Evolutionary conservation across 345 rosid species (phyloP).

Genomic region (Erysimum cheiranthoides): DNA sequence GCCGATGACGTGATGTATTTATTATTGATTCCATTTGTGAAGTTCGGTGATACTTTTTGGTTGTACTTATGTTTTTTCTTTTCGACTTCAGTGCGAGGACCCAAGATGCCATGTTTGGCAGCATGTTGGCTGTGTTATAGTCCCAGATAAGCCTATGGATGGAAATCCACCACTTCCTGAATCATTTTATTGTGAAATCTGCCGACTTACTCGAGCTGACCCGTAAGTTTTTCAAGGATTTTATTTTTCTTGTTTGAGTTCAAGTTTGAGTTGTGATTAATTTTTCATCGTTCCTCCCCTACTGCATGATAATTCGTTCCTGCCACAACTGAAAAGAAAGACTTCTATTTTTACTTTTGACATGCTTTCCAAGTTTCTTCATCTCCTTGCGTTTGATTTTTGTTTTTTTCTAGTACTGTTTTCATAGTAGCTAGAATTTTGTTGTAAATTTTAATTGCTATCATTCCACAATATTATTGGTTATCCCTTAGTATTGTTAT

Average conservation of each 20-base stretch:
- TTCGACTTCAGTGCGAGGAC: constrained; percentile 75
- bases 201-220: constrained; percentile 92
- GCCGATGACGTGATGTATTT: constrained; percentile 12
- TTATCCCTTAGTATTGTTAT: constrained; percentile 13
- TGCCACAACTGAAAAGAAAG: constrained; percentile 1
- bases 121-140: constrained; percentile 76
- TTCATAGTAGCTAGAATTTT: not conserved
- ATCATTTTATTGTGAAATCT: constrained; percentile 79
- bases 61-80: not conserved
- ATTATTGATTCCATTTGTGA: constrained; percentile 7
- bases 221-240: constrained; percentile 69
- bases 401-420: constrained; percentile 4
- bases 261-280: constrained; percentile 15
- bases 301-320: not conserved
- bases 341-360: not conserved
- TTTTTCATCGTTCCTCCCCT: not conserved
- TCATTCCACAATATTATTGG: not conserved
- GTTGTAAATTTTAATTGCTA: not conserved
- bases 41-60: not conserved
- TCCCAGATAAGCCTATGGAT: constrained; percentile 79
- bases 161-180: constrained; percentile 71
- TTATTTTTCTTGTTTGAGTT: constrained; percentile 5
- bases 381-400: constrained; percentile 3
- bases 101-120: constrained; percentile 80
- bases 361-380: not conserved